Evolutionary conservation across 805 yeast genomes (phyloP).

Genomic region (Wickerhamiella nectarea): DNA sequence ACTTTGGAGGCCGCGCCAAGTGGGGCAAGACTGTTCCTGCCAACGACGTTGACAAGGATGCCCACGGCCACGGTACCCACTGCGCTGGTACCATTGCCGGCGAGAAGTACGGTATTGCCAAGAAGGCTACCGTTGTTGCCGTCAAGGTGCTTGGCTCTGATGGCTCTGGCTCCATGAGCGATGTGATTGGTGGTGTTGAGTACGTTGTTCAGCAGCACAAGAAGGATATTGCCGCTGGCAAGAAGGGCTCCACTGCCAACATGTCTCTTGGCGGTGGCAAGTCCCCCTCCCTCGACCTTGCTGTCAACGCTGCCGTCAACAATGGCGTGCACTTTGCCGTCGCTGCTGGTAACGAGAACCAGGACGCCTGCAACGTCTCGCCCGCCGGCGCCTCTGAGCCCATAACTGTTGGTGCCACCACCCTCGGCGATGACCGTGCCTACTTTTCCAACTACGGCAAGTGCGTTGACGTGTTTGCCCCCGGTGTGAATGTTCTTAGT

Average conservation of each 20-base stretch:
- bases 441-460: conserved; percentile 89
- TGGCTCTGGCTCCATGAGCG: conserved; percentile 45
- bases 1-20: conserved; percentile 41
- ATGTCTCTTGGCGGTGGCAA: conserved; percentile 82
- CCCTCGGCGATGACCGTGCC: conserved; percentile 79
- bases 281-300: conserved; percentile 73
- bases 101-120: conserved; percentile 41
- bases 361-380: conserved; percentile 82
- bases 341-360: conserved; percentile 92
- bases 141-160: conserved; percentile 45
- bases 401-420: conserved; percentile 90
- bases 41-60: conserved; percentile 33
- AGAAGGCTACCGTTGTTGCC: conserved; percentile 42
- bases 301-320: conserved; percentile 77
- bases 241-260: conserved; percentile 48
- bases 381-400: conserved; percentile 58
- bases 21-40: conserved; percentile 43
- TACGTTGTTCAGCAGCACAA: conserved; percentile 56
- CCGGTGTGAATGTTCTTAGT: conserved; percentile 80
- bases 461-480: conserved; percentile 95
- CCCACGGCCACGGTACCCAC: conserved; percentile 48
- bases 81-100: conserved; percentile 49
- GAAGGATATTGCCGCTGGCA: conserved; percentile 32
- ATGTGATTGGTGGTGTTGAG: conserved; percentile 47
- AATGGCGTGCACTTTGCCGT: conserved; percentile 88